These are phyloP conservation scores for Metschnikowia matae DNA, from an alignment of 805 yeast species.

Conservation along the genomic window DNA sequence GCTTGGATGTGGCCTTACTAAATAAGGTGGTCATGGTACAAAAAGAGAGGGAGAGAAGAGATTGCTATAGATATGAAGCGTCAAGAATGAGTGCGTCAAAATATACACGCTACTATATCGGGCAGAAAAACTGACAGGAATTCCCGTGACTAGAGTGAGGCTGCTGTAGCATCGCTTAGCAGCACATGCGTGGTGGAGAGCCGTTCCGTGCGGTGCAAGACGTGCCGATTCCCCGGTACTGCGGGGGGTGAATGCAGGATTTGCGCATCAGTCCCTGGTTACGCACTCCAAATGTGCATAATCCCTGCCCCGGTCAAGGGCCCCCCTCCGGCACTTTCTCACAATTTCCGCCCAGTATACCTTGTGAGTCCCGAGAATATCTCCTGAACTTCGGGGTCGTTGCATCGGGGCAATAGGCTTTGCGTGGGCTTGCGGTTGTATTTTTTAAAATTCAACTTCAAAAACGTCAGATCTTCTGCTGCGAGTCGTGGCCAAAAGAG, in stretches of 20 bases:
- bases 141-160: background rate
- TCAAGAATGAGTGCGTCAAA: background rate
- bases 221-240: background rate
- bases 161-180: background rate
- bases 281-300: background rate
- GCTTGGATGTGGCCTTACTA: constrained; percentile 7
- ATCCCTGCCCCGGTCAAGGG: background rate
- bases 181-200: constrained; percentile 1
- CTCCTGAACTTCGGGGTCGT: constrained; percentile 7
- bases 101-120: background rate
- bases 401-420: constrained; percentile 35
- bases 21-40: constrained; percentile 10
- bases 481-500: constrained; percentile 37
- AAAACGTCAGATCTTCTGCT: constrained; percentile 26
- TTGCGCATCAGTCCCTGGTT: background rate
- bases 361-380: constrained; percentile 13
- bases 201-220: background rate
- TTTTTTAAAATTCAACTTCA: constrained; percentile 21
- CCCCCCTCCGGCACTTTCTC: background rate
- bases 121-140: background rate
- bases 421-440: constrained; percentile 15
- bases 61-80: background rate
- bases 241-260: constrained; percentile 1
- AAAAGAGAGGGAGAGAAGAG: background rate
- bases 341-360: constrained; percentile 6